Base-by-base conservation (phyloP, 176 grass and related monocot genomes). In the Musa acuminata region DNA sequence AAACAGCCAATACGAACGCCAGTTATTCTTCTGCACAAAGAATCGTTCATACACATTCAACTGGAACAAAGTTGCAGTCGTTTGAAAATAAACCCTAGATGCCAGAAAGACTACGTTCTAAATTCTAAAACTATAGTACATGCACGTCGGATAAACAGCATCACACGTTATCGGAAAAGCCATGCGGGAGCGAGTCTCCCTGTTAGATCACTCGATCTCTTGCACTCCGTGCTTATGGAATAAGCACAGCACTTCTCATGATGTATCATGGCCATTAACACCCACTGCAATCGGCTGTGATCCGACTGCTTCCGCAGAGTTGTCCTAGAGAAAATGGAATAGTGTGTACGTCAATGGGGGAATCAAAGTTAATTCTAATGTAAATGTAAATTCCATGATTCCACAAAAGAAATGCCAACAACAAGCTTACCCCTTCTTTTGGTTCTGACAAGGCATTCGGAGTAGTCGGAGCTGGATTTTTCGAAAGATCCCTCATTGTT, bases 401-500 rank as follows among this genome's bases (percentile, higher is more conserved):
- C 35, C 35, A 6, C 3, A 5, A 43, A 43, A 43, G 4, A 43
- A 43, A 6, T 43, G 35, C 35, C 35, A 25, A 23, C 19, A 70
- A 81, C 25, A 67, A 51, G 84, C 86, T 89, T 90, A 91, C 94
- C 80, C 67, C 75, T 79, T 80, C 88, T 52, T 86, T 87, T 16
- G 75, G 48, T 66, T 77, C 75, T 52, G 60, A 9, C 59, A 77
- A 67, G 1, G 49, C 62, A 66, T 77, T 66, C 11, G 49, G 75
- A 66, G 66, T 77, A 24, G 75, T 20, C 1, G 75, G 22, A 52
- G 62, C 14, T 53, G 75, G 75, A 49, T 67, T 77, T 66, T 67
- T 77, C 5, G 75, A 66, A 53, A 77, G 75, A 54, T 77, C 75
- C 75, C 75, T 53, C 75, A 77, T 77, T 19, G 35, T 77, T 25